Percentiles rank a stretch among this genome's conserved stretches.
phyloP scores from a whole-genome alignment of 106 monocot genomes.

The Narthecium ossifragum region DNA sequence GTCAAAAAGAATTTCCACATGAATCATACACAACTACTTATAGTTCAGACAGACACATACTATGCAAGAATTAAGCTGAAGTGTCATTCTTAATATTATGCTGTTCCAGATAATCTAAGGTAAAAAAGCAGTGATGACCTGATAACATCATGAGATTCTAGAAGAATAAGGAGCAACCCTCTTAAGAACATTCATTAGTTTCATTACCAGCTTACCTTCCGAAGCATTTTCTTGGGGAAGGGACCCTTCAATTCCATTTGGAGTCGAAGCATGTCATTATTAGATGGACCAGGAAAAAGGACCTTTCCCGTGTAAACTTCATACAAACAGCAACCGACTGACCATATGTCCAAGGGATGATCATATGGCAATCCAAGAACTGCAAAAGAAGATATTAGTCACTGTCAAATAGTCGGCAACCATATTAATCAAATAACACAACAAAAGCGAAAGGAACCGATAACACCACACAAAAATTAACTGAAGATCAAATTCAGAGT shows the following conservation, averaged over 20 bases:
- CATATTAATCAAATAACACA: background rate
- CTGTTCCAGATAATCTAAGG: too few species aligned
- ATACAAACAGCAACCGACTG: conserved; percentile 95
- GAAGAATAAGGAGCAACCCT: too few species aligned
- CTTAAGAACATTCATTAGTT: too few species aligned
- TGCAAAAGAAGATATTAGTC: conserved; percentile 27
- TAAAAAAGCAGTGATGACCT: too few species aligned
- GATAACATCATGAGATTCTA: too few species aligned
- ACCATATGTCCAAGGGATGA: conserved; percentile 98
- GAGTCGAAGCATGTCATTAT: conserved; percentile 97
- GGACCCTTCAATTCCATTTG: conserved; percentile 97
- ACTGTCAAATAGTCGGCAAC: background rate
- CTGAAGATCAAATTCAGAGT: background rate
- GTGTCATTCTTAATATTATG: too few species aligned
- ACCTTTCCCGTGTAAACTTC: conserved; percentile 94
- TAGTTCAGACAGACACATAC: too few species aligned
- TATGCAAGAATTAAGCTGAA: too few species aligned
- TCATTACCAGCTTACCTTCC: conserved; percentile 49
- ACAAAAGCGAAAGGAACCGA: background rate
- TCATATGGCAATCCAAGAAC: conserved; percentile 96
- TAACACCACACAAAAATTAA: background rate
- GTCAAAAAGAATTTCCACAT: too few species aligned
- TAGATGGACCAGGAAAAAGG: conserved; percentile 88
- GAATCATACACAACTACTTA: too few species aligned
- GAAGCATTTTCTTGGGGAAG: conserved; percentile 95